A percentile compares a stretch with the other conserved stretches of the same genome.
These are phyloP conservation scores for Triticum turgidum DNA, from an alignment of 176 grass and related monocot genomes.

Conservation along the genomic window DNA sequence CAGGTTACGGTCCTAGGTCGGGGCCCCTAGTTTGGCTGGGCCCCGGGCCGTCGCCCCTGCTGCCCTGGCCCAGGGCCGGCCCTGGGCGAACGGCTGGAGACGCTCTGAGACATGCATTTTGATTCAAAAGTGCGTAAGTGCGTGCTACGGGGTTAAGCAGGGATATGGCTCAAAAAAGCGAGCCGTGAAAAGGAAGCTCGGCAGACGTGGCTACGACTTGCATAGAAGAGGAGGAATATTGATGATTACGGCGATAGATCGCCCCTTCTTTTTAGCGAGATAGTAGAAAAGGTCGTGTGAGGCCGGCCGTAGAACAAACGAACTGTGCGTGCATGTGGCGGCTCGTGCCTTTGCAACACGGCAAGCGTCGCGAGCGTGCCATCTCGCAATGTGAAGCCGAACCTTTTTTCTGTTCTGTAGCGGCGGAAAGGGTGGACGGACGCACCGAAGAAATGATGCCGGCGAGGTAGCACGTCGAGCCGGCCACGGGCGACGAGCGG, in stretches of 20 bases:
- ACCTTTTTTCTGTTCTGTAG: neutral
- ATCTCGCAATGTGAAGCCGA: neutral
- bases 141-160: neutral
- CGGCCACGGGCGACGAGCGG: slow-evolving; percentile 12
- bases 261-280: slow-evolving; percentile 4
- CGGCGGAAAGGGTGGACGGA: neutral
- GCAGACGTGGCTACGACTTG: neutral
- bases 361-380: neutral
- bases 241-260: slow-evolving; percentile 37
- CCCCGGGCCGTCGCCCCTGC: no score
- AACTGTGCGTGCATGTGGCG: neutral
- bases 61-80: no score
- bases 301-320: neutral
- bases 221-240: slow-evolving; percentile 33
- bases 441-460: neutral
- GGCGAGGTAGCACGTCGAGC: neutral
- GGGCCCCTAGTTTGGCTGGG: no score
- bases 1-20: no score
- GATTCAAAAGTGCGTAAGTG: no score
- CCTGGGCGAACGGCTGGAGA: no score
- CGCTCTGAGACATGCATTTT: neutral
- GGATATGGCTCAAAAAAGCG: neutral
- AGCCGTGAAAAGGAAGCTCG: neutral
- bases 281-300: neutral
- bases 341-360: neutral